phyloP scores from a whole-genome alignment of 225 moss, liverwort and hornwort species.

The Marchantia paleacea region DNA sequence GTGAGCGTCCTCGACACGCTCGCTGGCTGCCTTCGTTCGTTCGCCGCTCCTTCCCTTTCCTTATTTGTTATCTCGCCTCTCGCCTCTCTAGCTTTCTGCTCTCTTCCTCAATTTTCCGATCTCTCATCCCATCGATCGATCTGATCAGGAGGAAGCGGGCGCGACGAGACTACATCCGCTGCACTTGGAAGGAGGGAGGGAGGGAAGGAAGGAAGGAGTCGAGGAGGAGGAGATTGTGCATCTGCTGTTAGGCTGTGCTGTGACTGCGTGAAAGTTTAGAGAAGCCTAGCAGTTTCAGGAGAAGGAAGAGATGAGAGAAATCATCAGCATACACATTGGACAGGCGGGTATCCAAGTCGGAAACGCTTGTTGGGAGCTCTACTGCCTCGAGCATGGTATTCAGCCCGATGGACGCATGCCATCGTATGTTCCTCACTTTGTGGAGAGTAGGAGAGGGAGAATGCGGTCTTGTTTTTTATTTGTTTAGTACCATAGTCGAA shows the following conservation, averaged over 20 bases:
- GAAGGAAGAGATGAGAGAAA: slow-evolving; percentile 29
- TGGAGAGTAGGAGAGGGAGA: background rate
- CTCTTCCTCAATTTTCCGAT: slow-evolving; percentile 2
- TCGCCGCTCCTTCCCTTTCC: background rate
- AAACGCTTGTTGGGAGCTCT: slow-evolving; percentile 41
- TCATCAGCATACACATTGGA: slow-evolving; percentile 33
- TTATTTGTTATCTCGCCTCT: background rate
- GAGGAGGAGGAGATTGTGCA: slow-evolving; percentile 5
- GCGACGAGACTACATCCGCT: background rate
- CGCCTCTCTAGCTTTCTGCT: too few relatives aligned
- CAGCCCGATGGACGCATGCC: slow-evolving; percentile 41
- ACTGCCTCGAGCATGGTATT: slow-evolving; percentile 36
- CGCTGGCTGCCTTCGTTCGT: slow-evolving; percentile 17
- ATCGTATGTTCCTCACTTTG: background rate
- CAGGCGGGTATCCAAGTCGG: slow-evolving; percentile 43
- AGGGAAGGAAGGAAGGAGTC: background rate
- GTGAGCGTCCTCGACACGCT: slow-evolving; percentile 27
- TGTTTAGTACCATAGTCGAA: too few relatives aligned
- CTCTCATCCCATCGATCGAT: background rate
- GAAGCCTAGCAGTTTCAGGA: background rate
- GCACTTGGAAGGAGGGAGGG: background rate
- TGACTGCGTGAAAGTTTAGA: background rate
- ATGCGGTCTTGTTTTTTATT: too few relatives aligned
- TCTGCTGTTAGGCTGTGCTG: background rate
- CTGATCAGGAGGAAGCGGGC: background rate